These are phyloP conservation scores for Leccinellum rugosiceps DNA, from an alignment of 768 basidiomycete genomes.

Conservation along the genomic window DNA sequence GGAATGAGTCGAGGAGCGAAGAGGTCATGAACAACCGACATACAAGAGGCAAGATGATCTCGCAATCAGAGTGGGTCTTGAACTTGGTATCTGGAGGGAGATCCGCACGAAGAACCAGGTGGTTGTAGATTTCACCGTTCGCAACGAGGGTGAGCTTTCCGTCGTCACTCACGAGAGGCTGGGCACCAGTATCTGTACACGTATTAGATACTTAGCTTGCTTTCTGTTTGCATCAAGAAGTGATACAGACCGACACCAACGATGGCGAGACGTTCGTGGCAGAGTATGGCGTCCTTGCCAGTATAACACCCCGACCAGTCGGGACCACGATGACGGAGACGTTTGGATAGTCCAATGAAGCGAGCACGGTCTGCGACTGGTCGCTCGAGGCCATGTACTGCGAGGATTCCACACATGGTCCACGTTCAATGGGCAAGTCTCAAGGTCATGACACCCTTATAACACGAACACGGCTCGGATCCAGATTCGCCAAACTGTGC, in stretches of 20 bases:
- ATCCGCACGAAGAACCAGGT: constrained; percentile 69
- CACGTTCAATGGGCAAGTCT: not conserved
- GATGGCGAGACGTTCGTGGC: constrained; percentile 95
- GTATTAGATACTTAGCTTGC: not conserved
- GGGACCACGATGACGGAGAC: constrained; percentile 90
- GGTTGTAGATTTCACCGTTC: constrained; percentile 99
- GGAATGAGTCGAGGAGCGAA: not conserved
- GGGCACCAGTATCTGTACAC: constrained; percentile 87
- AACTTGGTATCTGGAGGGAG: constrained; percentile 70
- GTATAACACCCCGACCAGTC: constrained; percentile 98
- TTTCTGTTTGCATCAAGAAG: not conserved
- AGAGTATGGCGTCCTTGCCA: constrained; percentile 76
- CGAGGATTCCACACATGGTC: constrained; percentile 90
- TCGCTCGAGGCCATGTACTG: constrained; percentile 75
- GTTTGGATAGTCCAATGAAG: constrained; percentile 84
- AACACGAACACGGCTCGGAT: not conserved
- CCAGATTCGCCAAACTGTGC: not conserved
- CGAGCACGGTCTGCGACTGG: constrained; percentile 65
- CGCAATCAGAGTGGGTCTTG: constrained; percentile 98
- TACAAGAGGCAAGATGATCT: constrained; percentile 92
- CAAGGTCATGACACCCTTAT: not conserved
- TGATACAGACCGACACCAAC: constrained; percentile 86
- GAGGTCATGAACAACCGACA: constrained; percentile 19
- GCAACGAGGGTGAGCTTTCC: constrained; percentile 83
- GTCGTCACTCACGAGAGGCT: constrained; percentile 87